Evolutionary conservation across 179 eudicot genomes (phyloP), one percentile per base, ranked within the genome.

Genomic region (Camellia oleifera): DNA sequence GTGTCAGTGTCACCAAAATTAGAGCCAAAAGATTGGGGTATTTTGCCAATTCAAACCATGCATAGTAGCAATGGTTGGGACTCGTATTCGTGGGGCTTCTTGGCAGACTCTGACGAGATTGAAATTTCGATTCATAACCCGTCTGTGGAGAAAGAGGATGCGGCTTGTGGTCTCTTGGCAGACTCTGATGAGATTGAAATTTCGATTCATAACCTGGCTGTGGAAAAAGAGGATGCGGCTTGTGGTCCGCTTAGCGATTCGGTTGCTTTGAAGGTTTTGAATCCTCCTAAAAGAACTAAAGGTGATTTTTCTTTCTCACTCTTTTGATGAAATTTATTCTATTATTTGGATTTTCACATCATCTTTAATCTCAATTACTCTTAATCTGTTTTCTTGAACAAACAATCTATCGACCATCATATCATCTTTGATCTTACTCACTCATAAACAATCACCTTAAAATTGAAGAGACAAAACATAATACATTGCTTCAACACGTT

Each of bases 211-310:
- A 90, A 90, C 58, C 90, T 91, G 0, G 76, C 75, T 0, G 79
- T 69, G 0, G 85, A 70, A 7, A 83, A 81, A 69, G 90, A 88
- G 23, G 89, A 92, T 14, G 83, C 80, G 1, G 87, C 88, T 54
- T 92, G 94, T 65, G 96, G 96, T 13, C 92, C 92, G 1, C 79
- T 92, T 50, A 78, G 91, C 74, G 94, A 90, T 63, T 81, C 86
- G 0, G 81, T 92, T 45, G 91, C 91, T 9, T 68, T 88, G 45
- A 81, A 79, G 78, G 80, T 79, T 56, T 44, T 86, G 76, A 10
- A 13, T 4, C 52, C 76, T 4, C 77, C 82, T 4, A 79, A 11
- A 60, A 70, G 79, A 23, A 23, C 26, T 23, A 23, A 0, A 23
- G 26, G 26, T 23, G 26, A 23, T 23, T 23, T 23, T 23, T 23